phyloP scores from a whole-genome alignment of 148 eudicot genomes.

The Cornus florida region DNA sequence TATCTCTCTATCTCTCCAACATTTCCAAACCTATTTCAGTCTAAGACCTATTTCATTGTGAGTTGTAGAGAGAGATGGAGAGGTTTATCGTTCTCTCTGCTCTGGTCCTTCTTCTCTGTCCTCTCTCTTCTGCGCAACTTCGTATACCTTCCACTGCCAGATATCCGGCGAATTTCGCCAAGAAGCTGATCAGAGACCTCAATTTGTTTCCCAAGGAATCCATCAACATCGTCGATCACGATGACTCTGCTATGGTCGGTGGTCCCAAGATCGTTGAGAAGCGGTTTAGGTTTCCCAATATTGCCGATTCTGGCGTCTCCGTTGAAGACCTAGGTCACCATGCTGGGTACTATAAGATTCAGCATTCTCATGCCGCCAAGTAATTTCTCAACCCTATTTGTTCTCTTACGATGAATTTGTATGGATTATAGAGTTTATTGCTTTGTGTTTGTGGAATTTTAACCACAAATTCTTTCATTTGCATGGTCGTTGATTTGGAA shows the following conservation, averaged over 20 bases:
- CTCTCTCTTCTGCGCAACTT: slow-evolving; percentile 22
- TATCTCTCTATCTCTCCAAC: neutral
- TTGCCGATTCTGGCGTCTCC: slow-evolving; percentile 38
- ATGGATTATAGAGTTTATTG: neutral
- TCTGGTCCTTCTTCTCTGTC: slow-evolving; percentile 21
- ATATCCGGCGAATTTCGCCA: slow-evolving; percentile 32
- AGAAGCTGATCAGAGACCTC: slow-evolving; percentile 58
- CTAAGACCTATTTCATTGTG: neutral
- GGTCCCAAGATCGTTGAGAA: slow-evolving; percentile 54
- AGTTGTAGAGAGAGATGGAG: slow-evolving; percentile 22
- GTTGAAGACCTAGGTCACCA: slow-evolving; percentile 80
- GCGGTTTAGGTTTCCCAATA: slow-evolving; percentile 60
- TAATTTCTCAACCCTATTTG: slow-evolving; percentile 12
- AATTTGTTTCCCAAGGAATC: slow-evolving; percentile 66
- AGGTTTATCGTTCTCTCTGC: neutral
- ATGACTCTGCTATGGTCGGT: slow-evolving; percentile 3
- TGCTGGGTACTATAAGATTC: slow-evolving; percentile 77
- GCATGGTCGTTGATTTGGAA: neutral
- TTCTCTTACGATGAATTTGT: no score
- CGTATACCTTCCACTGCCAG: slow-evolving; percentile 19
- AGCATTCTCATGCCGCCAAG: slow-evolving; percentile 80
- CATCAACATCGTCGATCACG: slow-evolving; percentile 45
- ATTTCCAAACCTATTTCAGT: no score
- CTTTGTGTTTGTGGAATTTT: neutral
- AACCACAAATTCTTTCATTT: no score